Evolutionary conservation across 1,284 basidiomycete genomes (phyloP).

Genomic region (Gymnopus androsaceus): DNA sequence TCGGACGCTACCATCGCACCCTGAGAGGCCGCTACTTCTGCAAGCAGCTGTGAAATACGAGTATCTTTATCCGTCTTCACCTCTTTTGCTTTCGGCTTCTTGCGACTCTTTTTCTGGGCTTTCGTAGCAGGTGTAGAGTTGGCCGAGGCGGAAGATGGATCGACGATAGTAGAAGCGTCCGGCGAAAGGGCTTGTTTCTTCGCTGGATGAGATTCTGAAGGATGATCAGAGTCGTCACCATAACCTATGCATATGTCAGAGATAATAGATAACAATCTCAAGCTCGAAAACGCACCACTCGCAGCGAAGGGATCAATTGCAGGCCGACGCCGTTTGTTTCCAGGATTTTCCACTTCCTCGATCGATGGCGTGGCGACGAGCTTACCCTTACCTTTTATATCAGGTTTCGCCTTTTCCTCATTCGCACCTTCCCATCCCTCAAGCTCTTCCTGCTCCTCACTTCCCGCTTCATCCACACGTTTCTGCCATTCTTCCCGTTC

Average conservation of each 20-base stretch:
- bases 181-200: conserved; percentile 2
- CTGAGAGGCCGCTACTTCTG: not conserved
- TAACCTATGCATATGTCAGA: conserved; percentile 2
- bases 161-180: conserved; percentile 2
- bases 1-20: not conserved
- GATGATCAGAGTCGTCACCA: not conserved
- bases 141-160: conserved; percentile 5
- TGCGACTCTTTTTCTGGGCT: conserved; percentile 29
- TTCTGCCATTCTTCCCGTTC: conserved; percentile 64
- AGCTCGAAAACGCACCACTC: conserved; percentile 29
- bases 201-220: not conserved
- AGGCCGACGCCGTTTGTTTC: conserved; percentile 51
- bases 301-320: conserved; percentile 67
- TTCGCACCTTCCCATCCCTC: conserved; percentile 20
- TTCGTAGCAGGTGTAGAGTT: conserved; percentile 14
- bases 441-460: conserved; percentile 35
- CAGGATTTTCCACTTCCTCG: conserved; percentile 20
- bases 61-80: not conserved
- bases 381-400: conserved; percentile 48
- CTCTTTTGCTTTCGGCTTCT: conserved; percentile 15
- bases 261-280: not conserved
- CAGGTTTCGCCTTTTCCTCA: conserved; percentile 26
- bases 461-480: conserved; percentile 48
- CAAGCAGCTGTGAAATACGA: not conserved
- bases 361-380: conserved; percentile 18